Evolutionary conservation across 306 rosid species (phyloP), one percentile per base, ranked within the genome.

Genomic region (Hylodesmum podocarpum): DNA sequence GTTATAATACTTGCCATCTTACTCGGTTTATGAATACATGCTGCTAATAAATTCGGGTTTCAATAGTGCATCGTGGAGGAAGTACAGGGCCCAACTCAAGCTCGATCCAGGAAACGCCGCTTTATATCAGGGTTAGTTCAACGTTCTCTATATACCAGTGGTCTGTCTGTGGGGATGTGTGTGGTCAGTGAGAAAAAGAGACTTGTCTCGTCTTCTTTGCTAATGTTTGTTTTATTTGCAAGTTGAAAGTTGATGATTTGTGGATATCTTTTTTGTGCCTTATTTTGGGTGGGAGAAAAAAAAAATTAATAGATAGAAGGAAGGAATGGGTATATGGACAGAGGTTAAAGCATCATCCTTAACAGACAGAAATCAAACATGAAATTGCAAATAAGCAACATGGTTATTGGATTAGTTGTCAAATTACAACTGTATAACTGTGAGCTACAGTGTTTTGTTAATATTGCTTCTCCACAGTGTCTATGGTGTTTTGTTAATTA

Each of bases 51-150:
- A 62, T 67, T 80, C 86, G 81, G 84, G 78, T 81, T 55, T 66
- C 66, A 78, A 76, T 79, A 94, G 97, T 94, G 98, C 89, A 94
- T 94, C 66, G 97, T 91, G 79, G 98, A 94, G 88, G 98, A 94
- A 88, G 93, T 87, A 81, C 97, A 89, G 80, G 96, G 96, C 72
- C 97, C 98, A 75, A 71, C 93, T 55, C 94, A 87, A 81, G 96
- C 96, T 78, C 96, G 97, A 65, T 78, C 96, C 63, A 90, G 96
- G 82, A 94, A 94, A 87, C 87, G 85, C 28, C 96, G 97, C 61
- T 94, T 94, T 78, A 90, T 94, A 81, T 85, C 97, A 53, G 98
- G 98, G 98, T 89, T 36, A 62, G 77, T 62, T 41, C 70, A 64
- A 36, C 21, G 22, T 24, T 70, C 66, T 37, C 31, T 64, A 62